Evolutionary conservation across 2,329 filamentous ascomycete genomes (phyloP).

Genomic region (Phialophora tarda): DNA sequence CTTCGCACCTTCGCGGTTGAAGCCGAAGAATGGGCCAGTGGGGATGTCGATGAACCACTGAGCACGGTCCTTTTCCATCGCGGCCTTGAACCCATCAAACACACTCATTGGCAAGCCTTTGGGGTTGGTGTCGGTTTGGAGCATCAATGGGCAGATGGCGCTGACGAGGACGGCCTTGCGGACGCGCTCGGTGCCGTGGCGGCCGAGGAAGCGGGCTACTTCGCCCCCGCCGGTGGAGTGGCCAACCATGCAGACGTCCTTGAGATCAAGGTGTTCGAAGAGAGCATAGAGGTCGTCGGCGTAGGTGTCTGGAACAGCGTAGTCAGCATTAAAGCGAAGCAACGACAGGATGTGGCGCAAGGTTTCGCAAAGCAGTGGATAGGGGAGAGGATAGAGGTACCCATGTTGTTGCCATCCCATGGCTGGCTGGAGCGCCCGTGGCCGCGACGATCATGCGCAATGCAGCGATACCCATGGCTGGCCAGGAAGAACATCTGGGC

Average conservation of each 20-base stretch:
- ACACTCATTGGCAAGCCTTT: slow-evolving; percentile 46
- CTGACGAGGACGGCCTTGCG: slow-evolving; percentile 50
- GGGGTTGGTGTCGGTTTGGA: slow-evolving; percentile 45
- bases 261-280: slow-evolving; percentile 46
- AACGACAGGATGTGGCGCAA: background rate
- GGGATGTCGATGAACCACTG: slow-evolving; percentile 48
- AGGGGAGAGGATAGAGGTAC: background rate
- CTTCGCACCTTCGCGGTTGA: slow-evolving; percentile 43
- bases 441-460: slow-evolving; percentile 46
- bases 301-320: slow-evolving; percentile 43
- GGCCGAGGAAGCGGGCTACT: slow-evolving; percentile 46
- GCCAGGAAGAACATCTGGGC: slow-evolving; percentile 50
- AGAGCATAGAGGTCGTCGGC: slow-evolving; percentile 48
- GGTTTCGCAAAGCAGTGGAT: background rate
- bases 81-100: slow-evolving; percentile 48
- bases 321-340: background rate
- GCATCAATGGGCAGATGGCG: slow-evolving; percentile 47
- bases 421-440: slow-evolving; percentile 51
- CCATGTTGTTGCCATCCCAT: slow-evolving; percentile 50
- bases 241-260: slow-evolving; percentile 47
- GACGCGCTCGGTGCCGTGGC: slow-evolving; percentile 47
- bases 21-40: slow-evolving; percentile 46
- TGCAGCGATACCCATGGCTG: slow-evolving; percentile 47
- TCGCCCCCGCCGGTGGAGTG: slow-evolving; percentile 53
- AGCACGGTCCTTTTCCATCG: slow-evolving; percentile 46